Conservation (phyloP, 2,329 filamentous ascomycete species). For the Truncatella angustata region DNA sequence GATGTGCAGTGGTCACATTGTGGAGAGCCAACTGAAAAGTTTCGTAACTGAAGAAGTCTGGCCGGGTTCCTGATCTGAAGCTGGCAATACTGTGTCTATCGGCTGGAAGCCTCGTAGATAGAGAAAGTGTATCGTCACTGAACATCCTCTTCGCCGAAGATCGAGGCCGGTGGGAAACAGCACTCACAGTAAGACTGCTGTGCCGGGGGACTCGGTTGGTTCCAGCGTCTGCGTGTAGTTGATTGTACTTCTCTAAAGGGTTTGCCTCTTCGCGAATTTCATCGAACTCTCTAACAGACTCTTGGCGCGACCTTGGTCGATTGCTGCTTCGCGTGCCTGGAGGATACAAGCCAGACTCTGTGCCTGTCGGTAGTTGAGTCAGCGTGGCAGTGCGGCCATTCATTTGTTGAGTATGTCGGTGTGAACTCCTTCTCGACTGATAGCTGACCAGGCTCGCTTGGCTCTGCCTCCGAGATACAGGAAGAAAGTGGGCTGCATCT, state of each 20-base stretch:
- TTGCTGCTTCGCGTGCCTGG: not conserved
- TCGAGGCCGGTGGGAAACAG: not conserved
- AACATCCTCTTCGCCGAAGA: not conserved
- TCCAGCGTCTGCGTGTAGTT: too few species aligned
- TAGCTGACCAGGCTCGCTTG: not conserved
- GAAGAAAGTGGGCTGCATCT: not conserved
- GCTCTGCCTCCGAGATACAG: not conserved
- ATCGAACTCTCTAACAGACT: not conserved
- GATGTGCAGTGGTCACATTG: constrained; percentile 41
- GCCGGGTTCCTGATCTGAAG: constrained; percentile 12
- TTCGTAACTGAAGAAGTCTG: constrained; percentile 40
- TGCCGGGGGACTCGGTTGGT: too few species aligned
- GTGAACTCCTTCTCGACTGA: not conserved
- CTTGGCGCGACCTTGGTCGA: not conserved
- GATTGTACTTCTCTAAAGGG: not conserved
- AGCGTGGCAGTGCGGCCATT: not conserved
- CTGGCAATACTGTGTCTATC: not conserved
- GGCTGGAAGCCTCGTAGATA: not conserved
- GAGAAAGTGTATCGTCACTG: not conserved
- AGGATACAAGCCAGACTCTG: not conserved
- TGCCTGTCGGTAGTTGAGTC: not conserved
- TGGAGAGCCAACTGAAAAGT: constrained; percentile 40
- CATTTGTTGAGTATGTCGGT: not conserved
- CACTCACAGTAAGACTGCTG: not conserved
- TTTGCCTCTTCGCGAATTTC: not conserved